phyloP scores from a whole-genome alignment of 176 grass and related monocot species.

The Neostapfia colusana region DNA sequence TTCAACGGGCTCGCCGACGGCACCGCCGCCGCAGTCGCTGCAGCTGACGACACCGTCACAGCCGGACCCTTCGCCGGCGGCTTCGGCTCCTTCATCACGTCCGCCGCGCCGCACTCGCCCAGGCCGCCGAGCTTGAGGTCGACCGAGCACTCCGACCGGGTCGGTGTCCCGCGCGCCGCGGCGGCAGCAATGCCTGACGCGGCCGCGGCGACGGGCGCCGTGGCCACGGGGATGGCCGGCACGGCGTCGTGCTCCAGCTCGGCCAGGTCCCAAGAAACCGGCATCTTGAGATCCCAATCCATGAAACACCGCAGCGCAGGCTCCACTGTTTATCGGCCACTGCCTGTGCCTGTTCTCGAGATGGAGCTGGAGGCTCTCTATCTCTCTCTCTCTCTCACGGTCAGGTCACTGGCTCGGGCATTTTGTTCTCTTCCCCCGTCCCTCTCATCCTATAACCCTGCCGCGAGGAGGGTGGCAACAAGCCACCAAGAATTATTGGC shows the following conservation, averaged over 20 bases:
- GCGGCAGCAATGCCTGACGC: conserved; percentile 38
- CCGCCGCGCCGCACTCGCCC: conserved; percentile 45
- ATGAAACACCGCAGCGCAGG: conserved; percentile 40
- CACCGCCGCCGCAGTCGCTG: conserved; percentile 17
- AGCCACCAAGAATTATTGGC: conserved; percentile 43
- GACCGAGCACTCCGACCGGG: conserved; percentile 60
- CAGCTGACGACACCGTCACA: not conserved
- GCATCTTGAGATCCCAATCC: conserved; percentile 98
- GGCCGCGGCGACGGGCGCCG: not conserved
- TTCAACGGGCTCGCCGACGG: conserved; percentile 42
- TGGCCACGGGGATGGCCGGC: conserved; percentile 30
- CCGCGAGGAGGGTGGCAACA: conserved; percentile 43
- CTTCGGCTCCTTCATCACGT: conserved; percentile 29
- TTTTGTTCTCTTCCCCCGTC: conserved; percentile 34
- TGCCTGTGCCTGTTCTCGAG: not conserved
- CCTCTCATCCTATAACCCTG: conserved; percentile 36
- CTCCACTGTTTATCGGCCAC: conserved; percentile 19
- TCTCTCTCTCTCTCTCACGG: not conserved
- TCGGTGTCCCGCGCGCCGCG: conserved; percentile 26
- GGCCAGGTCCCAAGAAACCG: conserved; percentile 64
- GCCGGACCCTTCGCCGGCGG: conserved; percentile 31
- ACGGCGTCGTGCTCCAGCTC: conserved; percentile 53
- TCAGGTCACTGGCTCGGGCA: conserved; percentile 21
- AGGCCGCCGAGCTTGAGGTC: conserved; percentile 88
- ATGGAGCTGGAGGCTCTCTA: not conserved